phyloP scores from a whole-genome alignment of 225 moss, liverwort and hornwort genomes.

The Climacium dendroides region DNA sequence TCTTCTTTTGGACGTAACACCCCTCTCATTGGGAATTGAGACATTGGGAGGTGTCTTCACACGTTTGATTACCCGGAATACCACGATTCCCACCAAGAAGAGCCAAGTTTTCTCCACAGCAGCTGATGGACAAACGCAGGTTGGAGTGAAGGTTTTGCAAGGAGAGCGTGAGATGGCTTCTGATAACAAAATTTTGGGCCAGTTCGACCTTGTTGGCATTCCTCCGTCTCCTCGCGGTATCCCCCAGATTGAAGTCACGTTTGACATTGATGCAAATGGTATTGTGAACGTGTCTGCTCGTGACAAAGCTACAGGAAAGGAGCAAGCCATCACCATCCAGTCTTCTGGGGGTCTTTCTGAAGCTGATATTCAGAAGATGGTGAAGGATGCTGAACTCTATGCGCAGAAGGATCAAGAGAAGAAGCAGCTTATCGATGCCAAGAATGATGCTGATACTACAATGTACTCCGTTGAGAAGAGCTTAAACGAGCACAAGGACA shows the following conservation, averaged over 20 bases:
- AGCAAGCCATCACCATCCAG: conserved; percentile 83
- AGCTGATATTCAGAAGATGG: conserved; percentile 81
- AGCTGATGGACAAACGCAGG: conserved; percentile 79
- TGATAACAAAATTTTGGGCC: conserved; percentile 74
- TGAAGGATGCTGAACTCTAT: conserved; percentile 74
- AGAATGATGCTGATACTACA: conserved; percentile 74
- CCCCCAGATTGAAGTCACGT: conserved; percentile 88
- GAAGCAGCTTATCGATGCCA: conserved; percentile 78
- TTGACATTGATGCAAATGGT: conserved; percentile 88
- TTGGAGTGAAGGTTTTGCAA: conserved; percentile 86
- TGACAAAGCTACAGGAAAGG: conserved; percentile 85
- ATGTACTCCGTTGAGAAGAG: conserved; percentile 64
- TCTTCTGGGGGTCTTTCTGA: conserved; percentile 87
- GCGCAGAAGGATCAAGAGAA: conserved; percentile 79
- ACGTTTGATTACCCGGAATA: conserved; percentile 75
- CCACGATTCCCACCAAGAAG: conserved; percentile 96
- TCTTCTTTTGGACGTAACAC: conserved; percentile 80
- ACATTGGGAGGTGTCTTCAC: conserved; percentile 89
- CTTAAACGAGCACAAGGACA: conserved; percentile 65
- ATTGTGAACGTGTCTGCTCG: conserved; percentile 85
- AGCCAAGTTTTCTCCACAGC: conserved; percentile 90
- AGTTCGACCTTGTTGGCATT: conserved; percentile 85
- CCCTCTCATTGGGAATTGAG: conserved; percentile 79
- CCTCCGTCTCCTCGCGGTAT: conserved; percentile 76
- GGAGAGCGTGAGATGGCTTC: conserved; percentile 91